Percentiles rank a stretch among this genome's conserved stretches.
Conservation (phyloP, 331 rosid genomes). For the Erythrophleum ivorense region DNA sequence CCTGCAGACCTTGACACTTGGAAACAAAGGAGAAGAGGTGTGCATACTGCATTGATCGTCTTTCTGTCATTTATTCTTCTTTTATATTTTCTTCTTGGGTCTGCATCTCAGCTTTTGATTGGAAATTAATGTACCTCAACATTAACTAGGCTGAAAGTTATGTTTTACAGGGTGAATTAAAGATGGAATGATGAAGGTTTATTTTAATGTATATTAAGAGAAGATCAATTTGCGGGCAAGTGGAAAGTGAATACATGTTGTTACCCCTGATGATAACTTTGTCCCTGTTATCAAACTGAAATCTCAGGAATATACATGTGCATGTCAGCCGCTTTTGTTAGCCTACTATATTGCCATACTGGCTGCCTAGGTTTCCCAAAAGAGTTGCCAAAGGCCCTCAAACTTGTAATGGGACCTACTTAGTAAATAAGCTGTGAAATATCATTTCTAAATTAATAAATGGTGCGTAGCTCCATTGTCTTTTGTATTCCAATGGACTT, state of each 20-base stretch:
- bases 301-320: no score
- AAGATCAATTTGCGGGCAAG: neutral
- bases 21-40: conserved; percentile 99
- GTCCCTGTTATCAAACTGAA: no score
- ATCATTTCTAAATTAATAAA: conserved; percentile 5
- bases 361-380: neutral
- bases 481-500: conserved; percentile 27
- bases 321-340: neutral
- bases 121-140: neutral
- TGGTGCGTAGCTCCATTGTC: conserved; percentile 5
- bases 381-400: neutral
- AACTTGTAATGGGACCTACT: neutral
- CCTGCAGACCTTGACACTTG: conserved; percentile 99
- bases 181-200: neutral
- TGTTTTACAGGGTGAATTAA: neutral
- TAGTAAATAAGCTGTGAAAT: conserved; percentile 24
- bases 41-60: conserved; percentile 39
- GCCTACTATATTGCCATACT: neutral
- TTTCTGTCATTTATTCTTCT: conserved; percentile 17
- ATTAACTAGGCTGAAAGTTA: neutral
- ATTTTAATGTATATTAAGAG: neutral
- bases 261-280: neutral
- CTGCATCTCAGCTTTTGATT: conserved; percentile 28
- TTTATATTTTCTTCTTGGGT: neutral
- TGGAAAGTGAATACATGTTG: neutral